phyloP scores from a whole-genome alignment of 2,329 filamentous ascomycete genomes.

The Arthroderma uncinatum region DNA sequence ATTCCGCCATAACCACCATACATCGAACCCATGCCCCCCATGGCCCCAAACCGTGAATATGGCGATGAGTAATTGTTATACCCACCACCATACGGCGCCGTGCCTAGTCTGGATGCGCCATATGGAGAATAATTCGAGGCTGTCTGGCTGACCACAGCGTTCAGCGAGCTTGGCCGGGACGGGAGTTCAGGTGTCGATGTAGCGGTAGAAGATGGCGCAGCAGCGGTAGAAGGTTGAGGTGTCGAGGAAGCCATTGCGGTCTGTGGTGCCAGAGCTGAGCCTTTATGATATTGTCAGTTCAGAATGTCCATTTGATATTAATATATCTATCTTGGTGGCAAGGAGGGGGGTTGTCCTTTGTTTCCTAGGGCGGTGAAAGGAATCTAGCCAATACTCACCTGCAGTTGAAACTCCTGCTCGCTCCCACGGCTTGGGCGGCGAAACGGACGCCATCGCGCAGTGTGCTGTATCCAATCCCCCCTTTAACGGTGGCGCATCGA shows the following conservation, averaged over 20 bases:
- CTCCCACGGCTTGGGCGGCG: conserved; percentile 97
- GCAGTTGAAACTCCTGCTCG: conserved; percentile 49
- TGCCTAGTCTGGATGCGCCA: conserved; percentile 45
- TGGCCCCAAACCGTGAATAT: conserved; percentile 43
- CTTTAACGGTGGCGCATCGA: neutral
- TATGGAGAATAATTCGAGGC: conserved; percentile 67
- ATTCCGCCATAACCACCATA: conserved; percentile 31
- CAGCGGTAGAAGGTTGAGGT: conserved; percentile 20
- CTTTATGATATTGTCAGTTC: neutral
- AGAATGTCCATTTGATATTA: neutral
- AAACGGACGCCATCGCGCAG: conserved; percentile 48
- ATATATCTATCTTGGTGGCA: neutral
- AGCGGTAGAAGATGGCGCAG: conserved; percentile 32
- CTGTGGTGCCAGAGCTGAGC: conserved; percentile 11
- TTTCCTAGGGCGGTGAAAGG: neutral
- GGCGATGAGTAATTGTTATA: conserved; percentile 46
- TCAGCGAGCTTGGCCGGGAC: conserved; percentile 66
- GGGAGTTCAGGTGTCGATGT: conserved; percentile 58
- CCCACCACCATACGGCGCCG: conserved; percentile 42
- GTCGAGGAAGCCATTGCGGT: conserved; percentile 18
- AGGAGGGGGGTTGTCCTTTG: neutral
- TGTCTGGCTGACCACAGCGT: conserved; percentile 73
- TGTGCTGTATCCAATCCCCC: neutral
- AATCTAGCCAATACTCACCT: conserved; percentile 34
- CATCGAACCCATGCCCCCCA: conserved; percentile 35